phyloP scores from a whole-genome alignment of 768 basidiomycete species.

The Boletus patriciae region DNA sequence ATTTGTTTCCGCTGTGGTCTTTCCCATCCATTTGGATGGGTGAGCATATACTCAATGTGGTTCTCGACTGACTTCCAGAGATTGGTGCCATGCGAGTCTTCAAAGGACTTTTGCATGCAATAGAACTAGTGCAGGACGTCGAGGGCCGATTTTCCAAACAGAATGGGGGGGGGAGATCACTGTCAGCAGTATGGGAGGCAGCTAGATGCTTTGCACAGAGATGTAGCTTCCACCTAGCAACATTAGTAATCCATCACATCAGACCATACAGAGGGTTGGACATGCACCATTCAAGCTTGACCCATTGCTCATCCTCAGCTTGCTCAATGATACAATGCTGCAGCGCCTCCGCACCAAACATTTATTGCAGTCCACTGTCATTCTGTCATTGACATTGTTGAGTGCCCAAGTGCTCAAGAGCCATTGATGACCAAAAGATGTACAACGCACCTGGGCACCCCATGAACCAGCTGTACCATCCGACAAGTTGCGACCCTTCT shows the following conservation, averaged over 20 bases:
- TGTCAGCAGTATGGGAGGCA: constrained; percentile 32
- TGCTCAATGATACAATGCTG: constrained; percentile 39
- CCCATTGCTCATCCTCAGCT: constrained; percentile 47
- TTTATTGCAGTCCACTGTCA: too few species aligned
- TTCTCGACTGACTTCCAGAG: constrained; percentile 47
- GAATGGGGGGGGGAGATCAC: constrained; percentile 43
- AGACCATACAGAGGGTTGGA: background rate
- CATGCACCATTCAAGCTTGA: constrained; percentile 45
- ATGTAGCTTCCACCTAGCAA: constrained; percentile 39
- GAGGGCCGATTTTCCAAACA: constrained; percentile 39
- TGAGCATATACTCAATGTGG: constrained; percentile 51
- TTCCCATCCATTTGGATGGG: constrained; percentile 69
- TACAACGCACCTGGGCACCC: too few species aligned
- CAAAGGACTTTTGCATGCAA: constrained; percentile 48
- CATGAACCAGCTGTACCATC: too few species aligned
- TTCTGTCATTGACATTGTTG: too few species aligned
- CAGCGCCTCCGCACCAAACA: constrained; percentile 48
- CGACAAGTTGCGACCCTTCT: too few species aligned
- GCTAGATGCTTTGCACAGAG: constrained; percentile 37
- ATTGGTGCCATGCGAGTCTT: constrained; percentile 45
- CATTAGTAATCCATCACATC: background rate
- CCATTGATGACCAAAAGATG: too few species aligned
- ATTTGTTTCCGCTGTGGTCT: constrained; percentile 57
- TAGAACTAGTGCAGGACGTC: constrained; percentile 48
- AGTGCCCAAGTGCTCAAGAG: too few species aligned